phyloP scores from a whole-genome alignment of 768 basidiomycete genomes.

The Scleroderma bovista region DNA sequence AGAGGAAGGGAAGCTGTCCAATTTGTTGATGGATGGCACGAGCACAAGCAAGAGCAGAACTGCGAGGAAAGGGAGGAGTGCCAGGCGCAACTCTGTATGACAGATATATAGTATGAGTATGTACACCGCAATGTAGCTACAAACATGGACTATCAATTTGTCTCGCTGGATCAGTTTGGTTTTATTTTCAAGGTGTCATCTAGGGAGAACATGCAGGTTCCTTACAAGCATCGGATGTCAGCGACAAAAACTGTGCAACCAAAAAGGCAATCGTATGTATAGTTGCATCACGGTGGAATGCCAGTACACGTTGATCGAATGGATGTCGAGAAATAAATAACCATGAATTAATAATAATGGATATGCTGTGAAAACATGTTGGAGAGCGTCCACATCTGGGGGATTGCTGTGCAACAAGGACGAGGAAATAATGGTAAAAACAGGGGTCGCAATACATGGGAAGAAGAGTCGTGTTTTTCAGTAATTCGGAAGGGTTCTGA shows the following conservation, averaged over 20 bases:
- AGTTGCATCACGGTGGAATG: conserved; percentile 6
- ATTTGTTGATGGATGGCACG: conserved; percentile 57
- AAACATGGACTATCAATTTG: background rate
- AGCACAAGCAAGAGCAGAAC: conserved; percentile 38
- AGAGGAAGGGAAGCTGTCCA: conserved; percentile 79
- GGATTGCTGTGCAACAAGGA: conserved; percentile 5
- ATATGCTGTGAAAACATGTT: conserved; percentile 19
- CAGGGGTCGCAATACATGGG: conserved; percentile 10
- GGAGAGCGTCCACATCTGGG: conserved; percentile 2
- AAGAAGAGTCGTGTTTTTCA: conserved; percentile 2
- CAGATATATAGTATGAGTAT: no score
- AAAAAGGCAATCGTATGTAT: background rate
- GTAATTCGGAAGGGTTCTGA: conserved; percentile 5
- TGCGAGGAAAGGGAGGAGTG: conserved; percentile 65
- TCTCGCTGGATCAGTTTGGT: no score
- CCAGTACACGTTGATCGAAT: conserved; percentile 7
- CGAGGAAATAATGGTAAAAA: conserved; percentile 6
- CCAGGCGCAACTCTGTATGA: conserved; percentile 67
- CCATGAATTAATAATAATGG: conserved; percentile 33
- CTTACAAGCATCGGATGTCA: conserved; percentile 8
- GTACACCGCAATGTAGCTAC: background rate
- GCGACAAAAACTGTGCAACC: background rate
- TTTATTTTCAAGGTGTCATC: no score
- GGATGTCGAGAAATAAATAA: conserved; percentile 18
- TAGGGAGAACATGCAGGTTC: conserved; percentile 11